These are phyloP conservation scores for Phytophthora europaea DNA, from an alignment of 352 stramenopile genomes.

Conservation along the genomic window DNA sequence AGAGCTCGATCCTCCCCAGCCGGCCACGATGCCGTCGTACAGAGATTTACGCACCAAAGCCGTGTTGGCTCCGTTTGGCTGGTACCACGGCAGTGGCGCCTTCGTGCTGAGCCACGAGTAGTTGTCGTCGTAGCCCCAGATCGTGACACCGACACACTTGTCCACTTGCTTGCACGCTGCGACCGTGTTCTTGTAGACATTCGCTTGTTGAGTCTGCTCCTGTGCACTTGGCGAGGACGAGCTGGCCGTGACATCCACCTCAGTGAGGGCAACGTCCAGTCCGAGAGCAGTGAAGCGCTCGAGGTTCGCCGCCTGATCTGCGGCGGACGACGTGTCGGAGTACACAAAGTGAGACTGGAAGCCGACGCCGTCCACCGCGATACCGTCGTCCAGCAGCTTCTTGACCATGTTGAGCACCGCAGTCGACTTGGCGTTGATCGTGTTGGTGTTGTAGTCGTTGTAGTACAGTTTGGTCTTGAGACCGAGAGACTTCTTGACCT, in stretches of 20 bases:
- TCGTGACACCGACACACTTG: conserved; percentile 38
- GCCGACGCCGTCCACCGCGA: conserved; percentile 33
- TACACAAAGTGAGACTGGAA: conserved; percentile 33
- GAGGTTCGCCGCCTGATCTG: conserved; percentile 26
- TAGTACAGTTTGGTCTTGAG: conserved; percentile 42
- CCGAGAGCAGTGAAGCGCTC: conserved; percentile 41
- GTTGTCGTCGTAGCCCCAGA: conserved; percentile 36
- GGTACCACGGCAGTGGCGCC: conserved; percentile 35
- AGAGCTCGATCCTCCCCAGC: conserved; percentile 19
- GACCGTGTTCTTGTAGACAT: conserved; percentile 33
- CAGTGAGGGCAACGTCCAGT: conserved; percentile 39
- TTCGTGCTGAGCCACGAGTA: conserved; percentile 41
- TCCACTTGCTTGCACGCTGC: conserved; percentile 36
- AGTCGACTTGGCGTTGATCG: conserved; percentile 42
- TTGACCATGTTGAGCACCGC: conserved; percentile 33
- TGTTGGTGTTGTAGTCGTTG: conserved; percentile 47
- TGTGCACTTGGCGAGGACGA: conserved; percentile 20
- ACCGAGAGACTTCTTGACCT: conserved; percentile 36
- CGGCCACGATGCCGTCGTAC: conserved; percentile 41
- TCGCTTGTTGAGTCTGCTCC: conserved; percentile 22
- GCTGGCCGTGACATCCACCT: conserved; percentile 32
- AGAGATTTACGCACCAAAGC: conserved; percentile 31
- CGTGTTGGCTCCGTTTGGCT: conserved; percentile 24
- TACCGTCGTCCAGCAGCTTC: conserved; percentile 21
- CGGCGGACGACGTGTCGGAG: conserved; percentile 15